Evolutionary conservation across 2,329 filamentous ascomycete genomes (phyloP).

Genomic region (Fusarium cicatricum): DNA sequence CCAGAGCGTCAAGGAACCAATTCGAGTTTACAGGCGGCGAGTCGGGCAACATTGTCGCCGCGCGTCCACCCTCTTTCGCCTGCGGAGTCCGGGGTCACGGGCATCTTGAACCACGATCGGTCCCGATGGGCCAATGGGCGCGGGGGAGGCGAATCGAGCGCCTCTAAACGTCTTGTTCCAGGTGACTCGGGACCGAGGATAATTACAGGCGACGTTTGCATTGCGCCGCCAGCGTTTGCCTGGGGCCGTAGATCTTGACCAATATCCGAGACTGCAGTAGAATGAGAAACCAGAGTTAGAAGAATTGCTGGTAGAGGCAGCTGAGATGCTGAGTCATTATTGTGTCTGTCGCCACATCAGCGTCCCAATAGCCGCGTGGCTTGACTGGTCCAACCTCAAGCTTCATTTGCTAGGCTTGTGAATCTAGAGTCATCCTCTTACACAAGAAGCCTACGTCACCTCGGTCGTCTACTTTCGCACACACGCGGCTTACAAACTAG

Average conservation of each 20-base stretch:
- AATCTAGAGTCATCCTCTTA: no score
- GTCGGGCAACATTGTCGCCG: constrained; percentile 30
- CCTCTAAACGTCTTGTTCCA: background rate
- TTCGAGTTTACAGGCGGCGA: constrained; percentile 11
- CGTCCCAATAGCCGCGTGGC: constrained; percentile 32
- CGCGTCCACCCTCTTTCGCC: constrained; percentile 32
- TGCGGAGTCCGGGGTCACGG: constrained; percentile 11
- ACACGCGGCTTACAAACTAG: background rate
- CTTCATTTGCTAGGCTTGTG: background rate
- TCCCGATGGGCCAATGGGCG: constrained; percentile 31
- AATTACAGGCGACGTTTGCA: background rate
- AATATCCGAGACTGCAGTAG: background rate
- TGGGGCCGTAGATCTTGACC: no score
- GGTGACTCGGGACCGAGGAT: constrained; percentile 14
- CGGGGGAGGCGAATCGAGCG: constrained; percentile 17
- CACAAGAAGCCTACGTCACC: constrained; percentile 31
- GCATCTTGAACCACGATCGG: constrained; percentile 19
- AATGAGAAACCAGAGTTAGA: no score
- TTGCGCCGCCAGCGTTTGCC: constrained; percentile 3
- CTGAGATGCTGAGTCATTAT: constrained; percentile 32
- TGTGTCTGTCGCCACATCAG: constrained; percentile 27
- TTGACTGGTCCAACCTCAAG: constrained; percentile 14
- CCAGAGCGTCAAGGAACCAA: constrained; percentile 22
- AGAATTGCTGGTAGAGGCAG: background rate
- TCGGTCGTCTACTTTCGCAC: background rate